Conservation (phyloP, 2,329 filamentous ascomycete genomes). For the Cercospora sojina region DNA sequence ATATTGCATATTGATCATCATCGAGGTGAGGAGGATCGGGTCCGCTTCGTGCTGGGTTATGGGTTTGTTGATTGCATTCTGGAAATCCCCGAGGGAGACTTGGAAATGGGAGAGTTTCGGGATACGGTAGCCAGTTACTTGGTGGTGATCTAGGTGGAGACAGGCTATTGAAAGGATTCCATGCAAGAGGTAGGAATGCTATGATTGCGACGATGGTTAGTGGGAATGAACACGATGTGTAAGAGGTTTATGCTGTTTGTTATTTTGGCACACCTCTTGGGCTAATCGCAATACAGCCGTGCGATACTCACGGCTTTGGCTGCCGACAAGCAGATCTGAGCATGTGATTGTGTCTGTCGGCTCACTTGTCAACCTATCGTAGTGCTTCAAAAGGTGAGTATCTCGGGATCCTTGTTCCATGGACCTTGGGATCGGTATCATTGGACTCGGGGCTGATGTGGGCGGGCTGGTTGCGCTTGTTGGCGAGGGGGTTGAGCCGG, state of each 20-base stretch:
- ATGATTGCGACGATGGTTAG: background rate
- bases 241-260: background rate
- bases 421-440: conserved; percentile 4
- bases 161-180: conserved; percentile 15
- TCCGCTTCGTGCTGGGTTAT: conserved; percentile 12
- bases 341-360: conserved; percentile 13
- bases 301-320: conserved; percentile 11
- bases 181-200: conserved; percentile 15
- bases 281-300: conserved; percentile 15
- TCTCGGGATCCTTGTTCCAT: conserved; percentile 11
- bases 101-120: conserved; percentile 17
- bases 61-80: conserved; percentile 13
- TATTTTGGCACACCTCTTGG: conserved; percentile 10
- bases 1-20: conserved; percentile 18
- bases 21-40: conserved; percentile 15
- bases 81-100: conserved; percentile 14
- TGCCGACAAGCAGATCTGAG: conserved; percentile 11
- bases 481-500: background rate
- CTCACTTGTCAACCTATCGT: conserved; percentile 10
- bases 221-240: background rate
- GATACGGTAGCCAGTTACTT: background rate
- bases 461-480: background rate
- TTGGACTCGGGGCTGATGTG: background rate
- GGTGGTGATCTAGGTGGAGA: conserved; percentile 9
- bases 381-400: conserved; percentile 13